phyloP scores from a whole-genome alignment of 1,284 basidiomycete species.

The Papiliotrema flavescens region DNA sequence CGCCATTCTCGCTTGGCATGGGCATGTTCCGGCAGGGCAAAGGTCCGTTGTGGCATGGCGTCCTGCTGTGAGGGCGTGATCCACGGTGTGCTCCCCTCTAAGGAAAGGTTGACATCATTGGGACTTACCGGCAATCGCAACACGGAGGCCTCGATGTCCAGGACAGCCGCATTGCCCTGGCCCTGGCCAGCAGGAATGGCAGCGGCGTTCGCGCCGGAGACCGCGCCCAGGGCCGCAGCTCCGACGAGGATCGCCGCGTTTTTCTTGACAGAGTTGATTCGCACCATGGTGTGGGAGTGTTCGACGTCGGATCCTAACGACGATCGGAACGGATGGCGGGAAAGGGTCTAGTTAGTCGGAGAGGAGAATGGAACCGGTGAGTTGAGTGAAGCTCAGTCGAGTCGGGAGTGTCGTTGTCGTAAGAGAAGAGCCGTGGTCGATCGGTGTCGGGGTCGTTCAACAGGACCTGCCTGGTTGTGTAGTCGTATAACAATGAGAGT shows the following conservation, averaged over 20 bases:
- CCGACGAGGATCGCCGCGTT: conserved; percentile 19
- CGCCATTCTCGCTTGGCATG: conserved; percentile 10
- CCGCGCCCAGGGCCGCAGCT: conserved; percentile 24
- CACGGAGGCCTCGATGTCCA: conserved; percentile 1
- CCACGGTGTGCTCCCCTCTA: neutral
- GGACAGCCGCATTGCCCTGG: neutral
- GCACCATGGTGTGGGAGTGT: conserved; percentile 19
- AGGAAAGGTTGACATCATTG: too few species aligned
- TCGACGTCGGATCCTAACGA: neutral
- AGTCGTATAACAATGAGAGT: neutral
- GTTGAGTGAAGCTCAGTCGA: too few species aligned
- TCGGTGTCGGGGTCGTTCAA: neutral
- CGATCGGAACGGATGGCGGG: neutral
- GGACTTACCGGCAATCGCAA: conserved; percentile 1
- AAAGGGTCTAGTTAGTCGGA: too few species aligned
- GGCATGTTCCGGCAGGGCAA: neutral
- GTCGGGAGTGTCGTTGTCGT: too few species aligned
- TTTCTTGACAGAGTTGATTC: conserved; percentile 13
- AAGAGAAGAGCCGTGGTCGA: neutral
- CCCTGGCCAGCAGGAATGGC: conserved; percentile 14
- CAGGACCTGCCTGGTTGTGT: conserved; percentile 7
- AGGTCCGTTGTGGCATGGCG: neutral
- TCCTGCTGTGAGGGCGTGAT: neutral
- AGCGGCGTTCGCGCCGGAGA: conserved; percentile 1
- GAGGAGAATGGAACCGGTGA: neutral